These are phyloP conservation scores for Simmondsia chinensis DNA, from an alignment of 148 eudicot genomes.

Conservation along the genomic window DNA sequence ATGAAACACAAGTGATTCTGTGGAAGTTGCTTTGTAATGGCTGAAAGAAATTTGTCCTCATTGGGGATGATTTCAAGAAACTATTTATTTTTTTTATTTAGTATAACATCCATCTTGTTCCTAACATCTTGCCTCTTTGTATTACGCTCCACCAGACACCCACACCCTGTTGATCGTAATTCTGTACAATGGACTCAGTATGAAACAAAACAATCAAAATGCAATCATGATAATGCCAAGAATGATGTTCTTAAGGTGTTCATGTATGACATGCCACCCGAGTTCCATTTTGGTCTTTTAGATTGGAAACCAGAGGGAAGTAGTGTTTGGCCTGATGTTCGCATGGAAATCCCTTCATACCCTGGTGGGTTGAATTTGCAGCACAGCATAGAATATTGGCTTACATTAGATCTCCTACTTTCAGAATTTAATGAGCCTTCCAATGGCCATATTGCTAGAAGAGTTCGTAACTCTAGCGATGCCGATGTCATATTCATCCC, in stretches of 20 bases:
- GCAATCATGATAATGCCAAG: slow-evolving; percentile 10
- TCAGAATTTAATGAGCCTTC: slow-evolving; percentile 46
- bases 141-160: slow-evolving; percentile 41
- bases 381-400: slow-evolving; percentile 98
- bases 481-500: slow-evolving; percentile 94
- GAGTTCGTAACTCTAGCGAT: slow-evolving; percentile 78
- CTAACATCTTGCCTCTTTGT: slow-evolving; percentile 59
- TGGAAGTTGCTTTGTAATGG: slow-evolving; percentile 38
- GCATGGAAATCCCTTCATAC: slow-evolving; percentile 49
- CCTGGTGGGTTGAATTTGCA: slow-evolving; percentile 94
- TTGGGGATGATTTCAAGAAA: slow-evolving; percentile 36
- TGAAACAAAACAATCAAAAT: slow-evolving; percentile 6
- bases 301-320: slow-evolving; percentile 54
- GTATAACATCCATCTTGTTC: slow-evolving; percentile 44
- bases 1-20: too few relatives aligned
- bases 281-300: slow-evolving; percentile 76
- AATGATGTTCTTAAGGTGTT: slow-evolving; percentile 56
- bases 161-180: slow-evolving; percentile 16
- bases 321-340: slow-evolving; percentile 78
- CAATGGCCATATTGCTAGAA: slow-evolving; percentile 37
- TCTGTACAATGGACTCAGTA: background rate
- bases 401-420: slow-evolving; percentile 73
- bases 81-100: slow-evolving; percentile 41
- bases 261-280: slow-evolving; percentile 88
- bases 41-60: slow-evolving; percentile 34